Evolutionary conservation across 225 moss, liverwort and hornwort species (phyloP).

Genomic region (Anthoceros angustus): DNA sequence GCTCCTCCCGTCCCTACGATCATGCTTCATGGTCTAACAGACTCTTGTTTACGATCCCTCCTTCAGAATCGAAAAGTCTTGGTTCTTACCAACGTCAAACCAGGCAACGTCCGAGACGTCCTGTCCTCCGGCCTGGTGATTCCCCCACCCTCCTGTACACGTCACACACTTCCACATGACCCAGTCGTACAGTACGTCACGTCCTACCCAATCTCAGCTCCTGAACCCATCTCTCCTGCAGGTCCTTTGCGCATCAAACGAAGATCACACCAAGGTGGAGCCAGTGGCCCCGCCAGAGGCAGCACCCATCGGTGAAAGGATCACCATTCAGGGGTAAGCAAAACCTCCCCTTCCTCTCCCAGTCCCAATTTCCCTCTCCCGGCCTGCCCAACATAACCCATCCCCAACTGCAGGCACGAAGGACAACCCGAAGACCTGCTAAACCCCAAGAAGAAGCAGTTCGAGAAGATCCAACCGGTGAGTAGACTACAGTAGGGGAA

Average conservation of each 20-base stretch:
- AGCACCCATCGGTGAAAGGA: constrained; percentile 64
- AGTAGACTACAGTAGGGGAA: background rate
- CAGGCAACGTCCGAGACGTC: constrained; percentile 78
- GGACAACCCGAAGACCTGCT: constrained; percentile 64
- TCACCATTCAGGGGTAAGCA: constrained; percentile 39
- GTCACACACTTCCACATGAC: background rate
- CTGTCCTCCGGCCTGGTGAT: constrained; percentile 51
- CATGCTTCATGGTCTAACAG: background rate
- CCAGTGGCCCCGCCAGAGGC: constrained; percentile 56
- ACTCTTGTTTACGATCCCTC: background rate
- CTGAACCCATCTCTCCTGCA: background rate
- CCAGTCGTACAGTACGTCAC: background rate
- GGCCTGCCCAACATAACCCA: background rate
- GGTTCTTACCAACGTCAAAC: constrained; percentile 66
- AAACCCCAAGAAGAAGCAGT: constrained; percentile 93
- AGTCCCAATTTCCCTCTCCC: background rate
- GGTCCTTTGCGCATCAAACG: constrained; percentile 80
- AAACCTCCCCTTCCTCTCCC: background rate
- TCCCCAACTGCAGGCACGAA: constrained; percentile 24
- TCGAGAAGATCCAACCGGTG: constrained; percentile 76
- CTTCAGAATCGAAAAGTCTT: constrained; percentile 60
- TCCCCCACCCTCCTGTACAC: background rate
- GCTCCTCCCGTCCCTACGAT: background rate
- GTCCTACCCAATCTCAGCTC: background rate
- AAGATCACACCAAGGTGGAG: constrained; percentile 80